These are phyloP conservation scores for Scutellaria baicalensis DNA, from an alignment of 257 asterid species.

Conservation along the genomic window DNA sequence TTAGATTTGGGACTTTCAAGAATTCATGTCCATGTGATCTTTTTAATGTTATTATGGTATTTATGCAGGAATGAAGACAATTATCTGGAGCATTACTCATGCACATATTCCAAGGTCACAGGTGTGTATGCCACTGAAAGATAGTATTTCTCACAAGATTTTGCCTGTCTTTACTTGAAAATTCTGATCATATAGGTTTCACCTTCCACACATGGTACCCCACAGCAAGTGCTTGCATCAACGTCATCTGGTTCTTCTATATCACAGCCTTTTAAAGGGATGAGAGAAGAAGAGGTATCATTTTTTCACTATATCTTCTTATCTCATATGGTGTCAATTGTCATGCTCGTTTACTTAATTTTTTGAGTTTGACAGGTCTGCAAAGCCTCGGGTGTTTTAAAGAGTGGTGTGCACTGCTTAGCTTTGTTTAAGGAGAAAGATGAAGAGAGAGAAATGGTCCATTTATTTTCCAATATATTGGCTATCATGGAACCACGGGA, in stretches of 20 bases:
- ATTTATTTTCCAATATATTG: slow-evolving; percentile 82
- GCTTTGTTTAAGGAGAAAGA: slow-evolving; percentile 96
- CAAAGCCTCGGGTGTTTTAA: slow-evolving; percentile 96
- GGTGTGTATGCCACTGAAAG: slow-evolving; percentile 36
- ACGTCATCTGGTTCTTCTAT: slow-evolving; percentile 60
- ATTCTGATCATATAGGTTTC: slow-evolving; percentile 55
- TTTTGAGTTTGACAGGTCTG: slow-evolving; percentile 61
- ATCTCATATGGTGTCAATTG: slow-evolving; percentile 6
- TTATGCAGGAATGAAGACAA: slow-evolving; percentile 93
- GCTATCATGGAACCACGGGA: slow-evolving; percentile 99
- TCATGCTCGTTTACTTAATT: slow-evolving; percentile 19
- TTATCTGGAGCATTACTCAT: slow-evolving; percentile 97
- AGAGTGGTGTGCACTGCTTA: slow-evolving; percentile 96
- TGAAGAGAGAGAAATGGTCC: slow-evolving; percentile 97
- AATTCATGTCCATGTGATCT: background rate
- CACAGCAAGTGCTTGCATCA: slow-evolving; percentile 74
- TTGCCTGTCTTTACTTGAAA: slow-evolving; percentile 16
- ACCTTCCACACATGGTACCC: slow-evolving; percentile 80
- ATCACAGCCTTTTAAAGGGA: slow-evolving; percentile 81
- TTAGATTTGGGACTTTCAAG: background rate
- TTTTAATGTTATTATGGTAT: background rate
- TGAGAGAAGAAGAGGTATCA: slow-evolving; percentile 97
- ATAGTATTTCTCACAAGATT: slow-evolving; percentile 7
- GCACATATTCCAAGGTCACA: slow-evolving; percentile 95
- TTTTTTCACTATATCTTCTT: slow-evolving; percentile 4